Base-by-base conservation (phyloP, 306 rosid species). In the Canavalia gladiata region DNA sequence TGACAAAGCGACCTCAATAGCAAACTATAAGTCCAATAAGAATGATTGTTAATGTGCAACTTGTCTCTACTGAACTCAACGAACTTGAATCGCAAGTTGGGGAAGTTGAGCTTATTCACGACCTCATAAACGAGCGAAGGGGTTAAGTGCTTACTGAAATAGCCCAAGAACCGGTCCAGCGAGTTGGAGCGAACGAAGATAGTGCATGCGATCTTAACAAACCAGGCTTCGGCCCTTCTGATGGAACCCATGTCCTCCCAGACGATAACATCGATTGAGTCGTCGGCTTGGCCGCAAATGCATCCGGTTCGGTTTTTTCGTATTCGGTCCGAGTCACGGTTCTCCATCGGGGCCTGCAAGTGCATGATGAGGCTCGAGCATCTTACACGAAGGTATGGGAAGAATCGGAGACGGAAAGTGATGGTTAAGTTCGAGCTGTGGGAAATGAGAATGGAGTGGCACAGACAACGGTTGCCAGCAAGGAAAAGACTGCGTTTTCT, bases 181-280 rank as follows among this genome's bases (percentile, higher is more conserved):
- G 72, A 66, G 35, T 45, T 25, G 4, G 35, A 25, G 72, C 72
- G 72, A 66, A 42, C 72, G 54, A 8, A 42, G 25, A 66, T 1
- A 3, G 72, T 66, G 72, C 52, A 66, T 0, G 35, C 18, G 54
- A 66, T 66, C 52, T 66, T 66, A 52, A 66, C 35, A n/a, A 66
- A 66, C 72, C 72, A 66, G 72, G 52, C 72, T 66, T 66, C 72
- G n/a, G 72, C 52, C 72, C 51, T 66, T 66, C 72, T 66, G 72
- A 66, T 66, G 8, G 72, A 66, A 66, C 51, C 72, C 72, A 66
- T 66, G 52, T 52, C 0, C 5, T 18, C 72, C 52, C 7, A 66
- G 52, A 13, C 35, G 72, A 25, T 41, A 66, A 42, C 72, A 66
- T 66, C 52, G 72, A 52, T 41, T 39, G 41, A 37, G 41, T 37